Base-by-base conservation (phyloP, 73 alveolate species). In the Diophrys appendiculata region DNA sequence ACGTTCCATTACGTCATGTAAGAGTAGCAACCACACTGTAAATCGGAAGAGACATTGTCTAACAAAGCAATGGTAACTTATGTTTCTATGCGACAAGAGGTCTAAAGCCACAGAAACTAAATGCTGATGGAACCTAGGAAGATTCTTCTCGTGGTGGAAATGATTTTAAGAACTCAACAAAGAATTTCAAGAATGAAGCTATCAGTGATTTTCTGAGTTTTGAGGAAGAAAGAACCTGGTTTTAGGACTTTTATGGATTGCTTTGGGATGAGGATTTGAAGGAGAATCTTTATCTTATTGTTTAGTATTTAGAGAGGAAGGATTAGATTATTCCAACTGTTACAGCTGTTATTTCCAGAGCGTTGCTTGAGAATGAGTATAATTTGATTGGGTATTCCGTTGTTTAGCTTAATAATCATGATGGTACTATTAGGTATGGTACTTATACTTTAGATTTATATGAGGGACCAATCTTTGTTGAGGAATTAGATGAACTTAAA, bases 51-150 rank as follows among this genome's bases (percentile, higher is more conserved):
- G 88, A 77, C 31, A 52, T 85, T 11, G 76, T 85, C 14, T 0
- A 35, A 22, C 35, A 78, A 56, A 79, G 65, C 29, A 85, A 72
- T 52, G 88, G 92, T 1, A 52, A 55, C 0, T 25, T 78, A 56
- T 85, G 92, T 71, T 85, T 85, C 68, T 85, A 73, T 69, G 87
- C 92, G 1, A 76, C 92, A 0, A 69, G 71, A n/a, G 92, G 92
- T 11, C 0, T 78, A 3, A 76, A 65, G 30, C 84, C 77, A 27
- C 72, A 71, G 25, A 74, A 69, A 43, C 18, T 43, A 18, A 43
- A 43, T 11, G 60, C 60, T 43, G 60, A 43, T 43, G 60, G 60
- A 18, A 27, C 81, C 65, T 25, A 11, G 2, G 75, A 69, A 69
- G 43, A 69, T 25, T n/a, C 52, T 54, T 30, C 24, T 22, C n/a